phyloP scores from a whole-genome alignment of 768 basidiomycete species.

The Suillus weaverae region DNA sequence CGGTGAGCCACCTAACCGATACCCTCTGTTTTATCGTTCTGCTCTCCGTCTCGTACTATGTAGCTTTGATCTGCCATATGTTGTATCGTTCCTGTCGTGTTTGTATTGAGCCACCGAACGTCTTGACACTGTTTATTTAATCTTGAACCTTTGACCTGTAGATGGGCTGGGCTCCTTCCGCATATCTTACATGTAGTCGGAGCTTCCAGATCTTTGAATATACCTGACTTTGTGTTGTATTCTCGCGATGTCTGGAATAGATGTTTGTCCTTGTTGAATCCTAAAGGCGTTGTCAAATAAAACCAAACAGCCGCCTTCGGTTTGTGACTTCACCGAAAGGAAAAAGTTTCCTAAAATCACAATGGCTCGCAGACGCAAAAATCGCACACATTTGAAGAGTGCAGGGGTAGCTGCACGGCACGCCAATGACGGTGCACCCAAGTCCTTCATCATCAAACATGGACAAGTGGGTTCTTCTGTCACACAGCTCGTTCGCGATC shows the following conservation, averaged over 20 bases:
- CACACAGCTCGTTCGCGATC: constrained; percentile 86
- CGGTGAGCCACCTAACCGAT: constrained; percentile 7
- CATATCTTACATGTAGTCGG: constrained; percentile 15
- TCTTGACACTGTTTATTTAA: constrained; percentile 10
- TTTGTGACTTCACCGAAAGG: not conserved
- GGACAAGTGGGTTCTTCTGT: constrained; percentile 89
- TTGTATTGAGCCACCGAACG: constrained; percentile 4
- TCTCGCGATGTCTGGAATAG: not conserved
- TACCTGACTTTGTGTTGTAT: not conserved
- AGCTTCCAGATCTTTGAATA: not conserved
- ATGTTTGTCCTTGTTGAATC: constrained; percentile 10
- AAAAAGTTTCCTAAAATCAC: constrained; percentile 8
- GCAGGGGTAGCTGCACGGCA: constrained; percentile 34
- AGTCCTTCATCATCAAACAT: constrained; percentile 96
- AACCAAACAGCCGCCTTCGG: constrained; percentile 21
- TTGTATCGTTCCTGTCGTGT: constrained; percentile 26
- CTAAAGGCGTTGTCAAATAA: constrained; percentile 19
- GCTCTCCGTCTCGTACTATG: constrained; percentile 17
- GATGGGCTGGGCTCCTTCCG: constrained; percentile 12
- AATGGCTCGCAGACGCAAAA: constrained; percentile 79
- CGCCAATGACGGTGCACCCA: constrained; percentile 54
- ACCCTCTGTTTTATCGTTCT: constrained; percentile 9
- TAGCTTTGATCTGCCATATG: constrained; percentile 30
- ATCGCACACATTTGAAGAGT: constrained; percentile 78
- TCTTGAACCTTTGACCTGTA: constrained; percentile 11